Conservation (phyloP, 345 rosid species). For the Capsella bursapastoris region DNA sequence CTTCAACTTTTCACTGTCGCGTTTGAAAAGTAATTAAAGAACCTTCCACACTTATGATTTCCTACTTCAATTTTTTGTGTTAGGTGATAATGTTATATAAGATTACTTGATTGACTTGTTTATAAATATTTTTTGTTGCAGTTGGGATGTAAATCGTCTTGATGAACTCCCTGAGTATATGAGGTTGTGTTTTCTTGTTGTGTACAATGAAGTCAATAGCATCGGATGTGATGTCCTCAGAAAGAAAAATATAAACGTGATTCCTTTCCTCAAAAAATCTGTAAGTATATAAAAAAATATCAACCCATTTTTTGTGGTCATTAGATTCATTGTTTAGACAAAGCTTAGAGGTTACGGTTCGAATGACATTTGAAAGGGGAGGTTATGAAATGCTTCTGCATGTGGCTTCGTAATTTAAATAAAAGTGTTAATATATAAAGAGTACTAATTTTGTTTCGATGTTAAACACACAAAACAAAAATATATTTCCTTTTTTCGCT, state of each 20-base stretch:
- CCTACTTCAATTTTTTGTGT: background rate
- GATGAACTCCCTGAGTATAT: conserved; percentile 48
- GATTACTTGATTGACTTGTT: background rate
- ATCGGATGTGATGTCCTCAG: conserved; percentile 35
- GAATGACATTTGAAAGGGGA: too few relatives aligned
- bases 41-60: background rate
- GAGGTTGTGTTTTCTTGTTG: conserved; percentile 39
- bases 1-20: conserved; percentile 48
- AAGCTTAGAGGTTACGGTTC: too few relatives aligned
- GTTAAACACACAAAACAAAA: too few relatives aligned
- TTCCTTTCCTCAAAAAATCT: conserved; percentile 41
- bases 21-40: conserved; percentile 43
- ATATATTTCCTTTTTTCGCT: background rate
- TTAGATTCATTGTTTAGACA: too few relatives aligned
- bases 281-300: conserved; percentile 20
- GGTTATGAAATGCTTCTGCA: too few relatives aligned
- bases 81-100: too few relatives aligned
- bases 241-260: conserved; percentile 28
- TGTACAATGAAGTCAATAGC: conserved; percentile 41
- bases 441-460: too few relatives aligned
- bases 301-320: too few relatives aligned
- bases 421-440: too few relatives aligned
- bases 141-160: conserved; percentile 40
- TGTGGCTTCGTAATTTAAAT: too few relatives aligned
- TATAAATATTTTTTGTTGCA: conserved; percentile 14